Evolutionary conservation across 202 grass and related monocot species (phyloP), one percentile per base, ranked within the genome.

Genomic region (Digitaria exilis): DNA sequence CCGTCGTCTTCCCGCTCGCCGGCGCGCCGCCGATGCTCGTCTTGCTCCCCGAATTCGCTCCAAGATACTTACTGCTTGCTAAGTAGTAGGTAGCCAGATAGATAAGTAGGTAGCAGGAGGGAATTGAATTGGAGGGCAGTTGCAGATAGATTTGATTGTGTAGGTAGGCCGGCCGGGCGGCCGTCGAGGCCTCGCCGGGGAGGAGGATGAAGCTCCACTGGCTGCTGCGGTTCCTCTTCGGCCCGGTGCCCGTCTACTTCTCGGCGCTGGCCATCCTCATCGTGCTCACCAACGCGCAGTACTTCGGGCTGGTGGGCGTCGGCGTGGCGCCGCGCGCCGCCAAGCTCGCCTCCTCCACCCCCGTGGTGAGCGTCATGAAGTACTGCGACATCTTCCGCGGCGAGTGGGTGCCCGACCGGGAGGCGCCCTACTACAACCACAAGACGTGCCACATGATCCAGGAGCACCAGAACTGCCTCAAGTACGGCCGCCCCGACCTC

Each of bases 391-490:
- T 94, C 80, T 97, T 90, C 60, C 84, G 86, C 65, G 94, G 94
- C 18, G 92, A 93, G 73, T 97, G 94, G 94, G 90, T 91, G 24
- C 92, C 90, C 0, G 87, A 87, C 75, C 0, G 46, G 5, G 84
- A 89, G 22, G 81, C 87, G 57, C 82, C 87, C 54, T 92, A 95
- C 85, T 95, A 95, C 88, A 90, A 52, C 78, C 91, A 92, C 90
- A 73, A 76, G 85, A 95, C 87, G 28, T 95, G 93, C 77, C 75
- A 37, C 24, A 75, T 82, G 83, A 96, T 96, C 88, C 93, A 96
- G 80, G 93, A 96, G 83, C 93, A 96, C 86, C 93, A 96, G 93
- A 96, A 96, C 84, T 96, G 93, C 93, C 84, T 90, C 84, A 96
- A 88, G 88, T 90, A 88, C 73, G 93, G 93, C 3, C 58, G 87